Base-by-base conservation (phyloP, 495 filamentous ascomycete genomes). In the Neurospora intermedia region DNA sequence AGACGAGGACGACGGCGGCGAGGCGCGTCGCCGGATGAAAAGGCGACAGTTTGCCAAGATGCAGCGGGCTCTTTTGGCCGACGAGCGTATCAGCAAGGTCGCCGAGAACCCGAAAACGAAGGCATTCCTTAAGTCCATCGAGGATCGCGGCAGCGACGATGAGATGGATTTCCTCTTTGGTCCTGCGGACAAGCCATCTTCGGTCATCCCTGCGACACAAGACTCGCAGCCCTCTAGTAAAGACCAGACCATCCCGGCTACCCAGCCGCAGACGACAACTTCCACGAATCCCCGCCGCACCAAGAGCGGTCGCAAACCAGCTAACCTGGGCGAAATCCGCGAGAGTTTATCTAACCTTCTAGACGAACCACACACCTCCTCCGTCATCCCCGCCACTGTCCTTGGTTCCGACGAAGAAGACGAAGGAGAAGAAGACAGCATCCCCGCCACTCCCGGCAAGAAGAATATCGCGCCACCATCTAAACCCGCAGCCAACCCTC, bases 31-130 rank as follows among this genome's bases (percentile, higher is more conserved):
- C 41, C 88, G 94, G 8, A 88, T 90, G 82, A 98, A 97, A 82
- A 90, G 95, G 62, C 84, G 89, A 72, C 92, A 98, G 76, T 95
- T 96, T 80, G 92, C 93, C 31, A 93, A 92, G 81, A 96, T 97
- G 92, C 91, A 93, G 69, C 93, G 92, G 77, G 92, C 93, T 18
- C 85, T 99, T 10, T 86, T 98, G 20, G 88, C 91, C n/a, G 94
- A 99, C 77, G 94, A 94, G 80, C 93, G 94, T 66, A 87, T 98
- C 73, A 93, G 90, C 74, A 93, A 94, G 78, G 91, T 99, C 71
- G 94, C 95, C 39, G 89, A 93, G 75, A 94, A 98, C 78, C 94
- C 94, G 15, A 94, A 94, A 80, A 94, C 93, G 77, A 84, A 89
- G 16, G 96, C 96, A 0, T 99, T 99, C 84, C 88, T 98, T 73